A percentile compares a stretch with the other conserved stretches of the same genome.
phyloP scores from a whole-genome alignment of 345 rosid genomes.

The Cardamine chenopodiifolia region DNA sequence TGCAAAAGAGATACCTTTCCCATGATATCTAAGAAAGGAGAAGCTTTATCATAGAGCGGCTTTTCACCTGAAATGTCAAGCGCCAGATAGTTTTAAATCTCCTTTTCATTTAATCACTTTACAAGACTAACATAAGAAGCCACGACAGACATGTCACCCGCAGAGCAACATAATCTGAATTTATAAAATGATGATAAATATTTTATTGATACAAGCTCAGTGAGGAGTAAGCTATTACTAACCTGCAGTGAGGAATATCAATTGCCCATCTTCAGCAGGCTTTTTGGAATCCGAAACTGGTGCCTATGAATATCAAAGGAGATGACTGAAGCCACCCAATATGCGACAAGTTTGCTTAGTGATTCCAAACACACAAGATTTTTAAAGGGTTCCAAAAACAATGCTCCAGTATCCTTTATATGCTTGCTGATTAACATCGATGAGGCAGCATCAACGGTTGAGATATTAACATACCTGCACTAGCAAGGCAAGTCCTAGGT shows the following conservation, averaged over 20 bases:
- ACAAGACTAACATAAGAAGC: not conserved
- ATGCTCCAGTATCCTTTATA: conserved; percentile 73
- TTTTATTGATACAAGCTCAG: not conserved
- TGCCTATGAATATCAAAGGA: conserved; percentile 53
- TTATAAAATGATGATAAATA: not conserved
- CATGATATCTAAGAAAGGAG: conserved; percentile 81
- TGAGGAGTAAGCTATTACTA: conserved; percentile 21
- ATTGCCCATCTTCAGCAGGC: conserved; percentile 89
- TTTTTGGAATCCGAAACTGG: conserved; percentile 97
- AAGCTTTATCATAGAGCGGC: conserved; percentile 60
- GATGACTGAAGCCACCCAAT: not conserved
- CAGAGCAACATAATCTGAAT: not conserved
- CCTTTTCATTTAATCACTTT: conserved; percentile 6
- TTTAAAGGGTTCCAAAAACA: conserved; percentile 55
- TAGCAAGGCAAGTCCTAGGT: conserved; percentile 7
- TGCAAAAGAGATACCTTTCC: conserved; percentile 67
- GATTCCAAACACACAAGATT: not conserved
- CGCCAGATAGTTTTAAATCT: conserved; percentile 20
- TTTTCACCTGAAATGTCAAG: conserved; percentile 70
- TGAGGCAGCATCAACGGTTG: conserved; percentile 87
- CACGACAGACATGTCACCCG: not conserved
- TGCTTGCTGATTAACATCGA: conserved; percentile 62
- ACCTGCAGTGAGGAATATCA: conserved; percentile 94
- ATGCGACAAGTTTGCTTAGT: not conserved
- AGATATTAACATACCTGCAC: conserved; percentile 83